These are phyloP conservation scores for Cucumis cinereus DNA, from an alignment of 306 rosid species.

Conservation along the genomic window DNA sequence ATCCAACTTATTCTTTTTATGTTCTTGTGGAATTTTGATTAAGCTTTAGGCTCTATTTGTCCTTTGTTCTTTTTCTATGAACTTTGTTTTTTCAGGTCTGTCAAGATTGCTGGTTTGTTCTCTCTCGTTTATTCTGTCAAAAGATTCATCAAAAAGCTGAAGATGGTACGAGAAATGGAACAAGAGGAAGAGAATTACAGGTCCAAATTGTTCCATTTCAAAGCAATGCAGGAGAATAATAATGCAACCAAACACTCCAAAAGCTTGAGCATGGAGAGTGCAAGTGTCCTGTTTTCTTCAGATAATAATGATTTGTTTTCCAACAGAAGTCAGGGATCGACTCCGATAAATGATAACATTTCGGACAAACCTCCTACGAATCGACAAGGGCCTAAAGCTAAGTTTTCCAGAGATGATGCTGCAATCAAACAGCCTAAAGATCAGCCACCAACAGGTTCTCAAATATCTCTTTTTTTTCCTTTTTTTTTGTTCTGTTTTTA, in stretches of 20 bases:
- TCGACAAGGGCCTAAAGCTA: slow-evolving; percentile 16
- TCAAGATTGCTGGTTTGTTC: slow-evolving; percentile 34
- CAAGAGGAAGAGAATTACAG: slow-evolving; percentile 32
- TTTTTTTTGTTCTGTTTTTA: background rate
- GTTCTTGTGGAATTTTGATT: background rate
- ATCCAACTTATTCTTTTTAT: background rate
- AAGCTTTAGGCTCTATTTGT: background rate
- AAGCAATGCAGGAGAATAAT: slow-evolving; percentile 25
- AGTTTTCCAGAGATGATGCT: slow-evolving; percentile 29
- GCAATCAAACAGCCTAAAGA: slow-evolving; percentile 42
- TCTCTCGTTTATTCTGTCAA: slow-evolving; percentile 18
- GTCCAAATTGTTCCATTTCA: slow-evolving; percentile 35
- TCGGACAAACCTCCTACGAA: background rate
- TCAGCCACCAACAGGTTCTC: slow-evolving; percentile 29
- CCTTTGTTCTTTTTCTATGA: slow-evolving; percentile 1
- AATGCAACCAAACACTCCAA: slow-evolving; percentile 36
- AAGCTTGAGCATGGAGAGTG: slow-evolving; percentile 58
- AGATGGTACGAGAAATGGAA: slow-evolving; percentile 36
- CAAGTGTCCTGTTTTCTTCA: slow-evolving; percentile 9
- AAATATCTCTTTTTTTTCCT: background rate
- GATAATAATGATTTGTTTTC: slow-evolving; percentile 22
- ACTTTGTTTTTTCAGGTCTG: slow-evolving; percentile 9
- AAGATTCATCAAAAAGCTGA: slow-evolving; percentile 11
- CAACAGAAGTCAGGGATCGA: slow-evolving; percentile 28
- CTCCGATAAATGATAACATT: slow-evolving; percentile 12